Evolutionary conservation across 768 basidiomycete genomes (phyloP).

Genomic region (Asterophora parasitica): DNA sequence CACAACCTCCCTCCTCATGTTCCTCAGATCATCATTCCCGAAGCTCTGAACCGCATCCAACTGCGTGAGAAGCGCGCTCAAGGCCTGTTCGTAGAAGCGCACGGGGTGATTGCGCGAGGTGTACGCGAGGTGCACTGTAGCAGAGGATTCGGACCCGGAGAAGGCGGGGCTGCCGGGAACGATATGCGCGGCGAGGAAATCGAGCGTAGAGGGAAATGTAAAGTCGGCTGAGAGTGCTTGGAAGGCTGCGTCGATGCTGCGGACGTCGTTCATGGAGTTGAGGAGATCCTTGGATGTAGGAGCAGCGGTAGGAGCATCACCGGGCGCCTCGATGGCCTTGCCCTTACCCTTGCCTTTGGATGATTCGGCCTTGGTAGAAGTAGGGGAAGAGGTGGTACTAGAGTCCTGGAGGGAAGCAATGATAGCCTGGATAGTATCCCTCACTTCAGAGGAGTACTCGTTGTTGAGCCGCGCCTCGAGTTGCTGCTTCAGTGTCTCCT

Average conservation of each 20-base stretch:
- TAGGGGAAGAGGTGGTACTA: background rate
- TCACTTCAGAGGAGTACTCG: conserved; percentile 27
- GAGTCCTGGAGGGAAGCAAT: conserved; percentile 29
- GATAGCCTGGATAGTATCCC: conserved; percentile 38
- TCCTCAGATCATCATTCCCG: conserved; percentile 51
- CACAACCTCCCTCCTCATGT: conserved; percentile 51
- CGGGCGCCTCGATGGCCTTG: conserved; percentile 19
- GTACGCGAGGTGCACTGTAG: conserved; percentile 45
- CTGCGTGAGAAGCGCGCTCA: conserved; percentile 49
- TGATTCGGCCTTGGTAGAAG: conserved; percentile 2
- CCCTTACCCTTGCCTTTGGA: conserved; percentile 32
- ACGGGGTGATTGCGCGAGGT: conserved; percentile 55
- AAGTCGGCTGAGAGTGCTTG: conserved; percentile 32
- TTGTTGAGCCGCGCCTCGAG: conserved; percentile 28
- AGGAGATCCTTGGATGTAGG: conserved; percentile 25
- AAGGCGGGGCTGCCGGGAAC: conserved; percentile 17
- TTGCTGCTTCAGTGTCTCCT: conserved; percentile 23
- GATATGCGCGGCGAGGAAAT: conserved; percentile 36
- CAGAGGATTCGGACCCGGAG: conserved; percentile 15
- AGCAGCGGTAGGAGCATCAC: conserved; percentile 13
- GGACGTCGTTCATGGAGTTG: conserved; percentile 34
- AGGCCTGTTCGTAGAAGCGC: conserved; percentile 56
- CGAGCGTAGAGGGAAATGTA: conserved; percentile 33
- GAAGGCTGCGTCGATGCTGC: conserved; percentile 39
- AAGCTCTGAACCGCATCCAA: conserved; percentile 60